A percentile compares a stretch with the other conserved stretches of the same genome.
Evolutionary conservation across 2,329 filamentous ascomycete species (phyloP).

Genomic region (Aureobasidium mangrovei): DNA sequence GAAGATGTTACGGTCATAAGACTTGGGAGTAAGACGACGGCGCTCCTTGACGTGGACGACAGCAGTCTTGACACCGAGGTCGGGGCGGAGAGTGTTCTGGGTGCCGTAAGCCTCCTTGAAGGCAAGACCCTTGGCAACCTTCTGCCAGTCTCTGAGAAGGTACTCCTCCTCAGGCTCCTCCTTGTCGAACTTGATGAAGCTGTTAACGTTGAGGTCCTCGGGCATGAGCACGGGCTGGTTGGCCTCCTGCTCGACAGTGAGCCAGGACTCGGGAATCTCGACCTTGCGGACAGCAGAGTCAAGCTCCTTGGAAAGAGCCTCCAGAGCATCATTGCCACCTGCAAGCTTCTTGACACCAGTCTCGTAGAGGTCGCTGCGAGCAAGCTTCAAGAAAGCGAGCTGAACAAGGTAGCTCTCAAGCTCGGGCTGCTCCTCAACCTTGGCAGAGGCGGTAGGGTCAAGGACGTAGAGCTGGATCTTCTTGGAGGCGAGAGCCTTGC

Average conservation of each 20-base stretch:
- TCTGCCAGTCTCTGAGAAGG: conserved; percentile 67
- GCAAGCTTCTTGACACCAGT: conserved; percentile 59
- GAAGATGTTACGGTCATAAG: conserved; percentile 98
- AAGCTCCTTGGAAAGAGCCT: conserved; percentile 52
- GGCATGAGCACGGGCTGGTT: conserved; percentile 47
- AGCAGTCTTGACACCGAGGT: conserved; percentile 75
- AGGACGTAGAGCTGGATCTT: conserved; percentile 64
- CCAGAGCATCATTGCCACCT: conserved; percentile 51
- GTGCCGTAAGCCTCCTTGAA: conserved; percentile 95
- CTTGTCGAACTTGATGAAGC: conserved; percentile 75
- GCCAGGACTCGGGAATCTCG: conserved; percentile 73
- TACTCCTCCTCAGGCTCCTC: conserved; percentile 58
- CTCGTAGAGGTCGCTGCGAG: conserved; percentile 55
- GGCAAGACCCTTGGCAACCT: conserved; percentile 73
- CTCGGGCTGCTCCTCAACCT: conserved; percentile 55
- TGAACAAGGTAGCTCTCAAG: conserved; percentile 63
- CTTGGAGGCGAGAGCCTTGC: conserved; percentile 63
- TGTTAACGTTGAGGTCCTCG: conserved; percentile 62
- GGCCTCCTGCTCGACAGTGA: conserved; percentile 54
- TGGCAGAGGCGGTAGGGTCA: conserved; percentile 60
- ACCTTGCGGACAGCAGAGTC: conserved; percentile 62
- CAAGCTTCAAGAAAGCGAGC: conserved; percentile 73
- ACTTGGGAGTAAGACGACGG: conserved; percentile 75
- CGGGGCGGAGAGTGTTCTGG: conserved; percentile 65
- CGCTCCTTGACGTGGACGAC: conserved; percentile 92